Percentiles rank a stretch among this genome's conserved stretches.
Evolutionary conservation across 495 filamentous ascomycete genomes (phyloP).

Genomic region (Penicillium steckii): DNA sequence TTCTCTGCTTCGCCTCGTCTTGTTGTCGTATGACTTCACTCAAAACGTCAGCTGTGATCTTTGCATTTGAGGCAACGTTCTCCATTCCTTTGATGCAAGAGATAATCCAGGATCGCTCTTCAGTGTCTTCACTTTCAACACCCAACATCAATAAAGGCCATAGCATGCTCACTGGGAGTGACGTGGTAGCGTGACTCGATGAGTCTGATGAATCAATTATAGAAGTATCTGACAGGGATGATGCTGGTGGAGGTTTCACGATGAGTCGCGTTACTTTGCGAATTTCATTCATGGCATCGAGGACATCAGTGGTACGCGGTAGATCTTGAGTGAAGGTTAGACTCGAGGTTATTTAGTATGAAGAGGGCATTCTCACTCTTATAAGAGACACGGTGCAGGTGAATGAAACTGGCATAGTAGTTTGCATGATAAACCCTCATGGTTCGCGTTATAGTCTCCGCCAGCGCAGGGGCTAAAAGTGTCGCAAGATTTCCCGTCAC

Average conservation of each 20-base stretch:
- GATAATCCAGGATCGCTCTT: slow-evolving; percentile 36
- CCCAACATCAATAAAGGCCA: slow-evolving; percentile 45
- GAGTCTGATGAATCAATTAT: not conserved
- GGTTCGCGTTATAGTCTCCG: slow-evolving; percentile 33
- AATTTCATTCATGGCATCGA: slow-evolving; percentile 32
- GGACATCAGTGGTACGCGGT: slow-evolving; percentile 33
- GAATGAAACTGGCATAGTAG: slow-evolving; percentile 40
- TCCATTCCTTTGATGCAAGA: slow-evolving; percentile 37
- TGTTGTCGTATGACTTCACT: slow-evolving; percentile 41
- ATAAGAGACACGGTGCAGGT: slow-evolving; percentile 42
- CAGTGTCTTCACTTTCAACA: slow-evolving; percentile 36
- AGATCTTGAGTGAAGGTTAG: slow-evolving; percentile 8
- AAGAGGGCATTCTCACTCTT: slow-evolving; percentile 12
- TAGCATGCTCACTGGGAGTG: slow-evolving; percentile 41
- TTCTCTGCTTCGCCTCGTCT: slow-evolving; percentile 34
- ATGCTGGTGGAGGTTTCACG: slow-evolving; percentile 9
- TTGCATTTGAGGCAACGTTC: slow-evolving; percentile 37
- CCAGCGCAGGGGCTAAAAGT: slow-evolving; percentile 35
- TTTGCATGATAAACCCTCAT: slow-evolving; percentile 42
- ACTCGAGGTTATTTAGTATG: not conserved
- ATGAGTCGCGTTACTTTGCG: slow-evolving; percentile 31
- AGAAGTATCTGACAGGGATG: not conserved
- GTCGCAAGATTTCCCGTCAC: slow-evolving; percentile 35
- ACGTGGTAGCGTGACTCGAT: slow-evolving; percentile 11
- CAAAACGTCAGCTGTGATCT: slow-evolving; percentile 38